A percentile compares a stretch with the other conserved stretches of the same genome.
Conservation (phyloP, 1,284 basidiomycete genomes). For the Pseudozyma sp. region DNA sequence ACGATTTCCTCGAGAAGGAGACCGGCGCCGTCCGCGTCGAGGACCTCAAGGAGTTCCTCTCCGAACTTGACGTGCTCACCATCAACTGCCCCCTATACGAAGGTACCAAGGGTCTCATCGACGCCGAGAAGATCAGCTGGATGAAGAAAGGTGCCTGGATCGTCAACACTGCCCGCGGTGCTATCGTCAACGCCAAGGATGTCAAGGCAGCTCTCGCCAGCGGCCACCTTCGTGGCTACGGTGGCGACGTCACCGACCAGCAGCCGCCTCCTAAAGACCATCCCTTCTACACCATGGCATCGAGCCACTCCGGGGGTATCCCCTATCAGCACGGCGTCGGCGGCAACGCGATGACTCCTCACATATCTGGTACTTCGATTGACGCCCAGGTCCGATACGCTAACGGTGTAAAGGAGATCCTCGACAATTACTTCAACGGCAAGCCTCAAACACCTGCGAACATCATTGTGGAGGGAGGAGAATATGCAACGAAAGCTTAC, state of each 20-base stretch:
- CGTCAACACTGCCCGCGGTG: constrained; percentile 93
- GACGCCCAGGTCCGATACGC: constrained; percentile 92
- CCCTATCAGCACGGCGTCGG: constrained; percentile 77
- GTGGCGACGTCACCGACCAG: constrained; percentile 70
- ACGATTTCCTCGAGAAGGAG: constrained; percentile 78
- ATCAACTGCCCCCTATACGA: constrained; percentile 93
- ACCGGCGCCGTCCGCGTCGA: constrained; percentile 82
- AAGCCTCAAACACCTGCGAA: constrained; percentile 78
- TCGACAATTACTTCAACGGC: constrained; percentile 79
- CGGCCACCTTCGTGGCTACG: constrained; percentile 78
- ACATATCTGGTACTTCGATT: constrained; percentile 76
- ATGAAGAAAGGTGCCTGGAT: constrained; percentile 90
- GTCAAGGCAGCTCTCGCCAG: constrained; percentile 81
- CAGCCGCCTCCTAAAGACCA: constrained; percentile 75
- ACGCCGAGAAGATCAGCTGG: constrained; percentile 83
- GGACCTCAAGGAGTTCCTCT: constrained; percentile 86
- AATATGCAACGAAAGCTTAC: constrained; percentile 67
- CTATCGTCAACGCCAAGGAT: constrained; percentile 86
- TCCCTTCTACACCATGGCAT: constrained; percentile 80
- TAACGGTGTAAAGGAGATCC: constrained; percentile 80
- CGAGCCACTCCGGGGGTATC: background rate
- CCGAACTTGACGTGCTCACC: constrained; percentile 82
- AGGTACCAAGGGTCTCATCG: constrained; percentile 76
- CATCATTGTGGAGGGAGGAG: constrained; percentile 74
- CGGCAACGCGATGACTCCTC: constrained; percentile 72